A percentile compares a stretch with the other conserved stretches of the same genome.
phyloP scores from a whole-genome alignment of 495 filamentous ascomycete genomes.

The Penicillium canariense region DNA sequence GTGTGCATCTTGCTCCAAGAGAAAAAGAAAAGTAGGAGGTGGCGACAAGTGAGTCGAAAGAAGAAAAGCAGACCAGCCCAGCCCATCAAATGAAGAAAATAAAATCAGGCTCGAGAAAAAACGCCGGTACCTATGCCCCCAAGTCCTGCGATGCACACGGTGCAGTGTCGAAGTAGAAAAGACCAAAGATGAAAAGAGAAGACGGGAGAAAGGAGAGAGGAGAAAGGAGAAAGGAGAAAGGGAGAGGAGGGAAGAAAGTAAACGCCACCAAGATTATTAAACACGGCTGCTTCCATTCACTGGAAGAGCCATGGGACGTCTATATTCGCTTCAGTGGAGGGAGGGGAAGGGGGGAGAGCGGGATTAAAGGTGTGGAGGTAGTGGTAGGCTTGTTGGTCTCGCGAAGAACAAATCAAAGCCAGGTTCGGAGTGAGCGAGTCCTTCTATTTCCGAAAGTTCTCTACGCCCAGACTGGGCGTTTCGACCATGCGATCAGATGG shows the following conservation, averaged over 20 bases:
- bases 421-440: neutral
- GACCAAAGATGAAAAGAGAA: constrained; percentile 7
- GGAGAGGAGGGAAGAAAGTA: neutral
- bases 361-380: neutral
- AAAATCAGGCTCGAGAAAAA: constrained; percentile 10
- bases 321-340: constrained; percentile 13
- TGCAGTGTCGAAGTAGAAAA: constrained; percentile 19
- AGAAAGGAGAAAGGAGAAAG: constrained; percentile 5
- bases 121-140: constrained; percentile 31
- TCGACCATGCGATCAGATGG: constrained; percentile 73
- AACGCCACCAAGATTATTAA: constrained; percentile 6
- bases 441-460: constrained; percentile 65
- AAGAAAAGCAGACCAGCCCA: constrained; percentile 7
- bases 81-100: neutral
- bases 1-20: constrained; percentile 15
- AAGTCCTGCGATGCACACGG: constrained; percentile 24
- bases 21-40: constrained; percentile 6
- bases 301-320: constrained; percentile 9
- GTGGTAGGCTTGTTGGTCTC: neutral
- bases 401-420: neutral
- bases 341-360: neutral
- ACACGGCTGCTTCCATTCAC: constrained; percentile 4
- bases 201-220: constrained; percentile 4
- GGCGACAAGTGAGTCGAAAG: neutral
- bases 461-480: constrained; percentile 82